Base-by-base conservation (phyloP, 768 basidiomycete species). In the Mycena filopes region DNA sequence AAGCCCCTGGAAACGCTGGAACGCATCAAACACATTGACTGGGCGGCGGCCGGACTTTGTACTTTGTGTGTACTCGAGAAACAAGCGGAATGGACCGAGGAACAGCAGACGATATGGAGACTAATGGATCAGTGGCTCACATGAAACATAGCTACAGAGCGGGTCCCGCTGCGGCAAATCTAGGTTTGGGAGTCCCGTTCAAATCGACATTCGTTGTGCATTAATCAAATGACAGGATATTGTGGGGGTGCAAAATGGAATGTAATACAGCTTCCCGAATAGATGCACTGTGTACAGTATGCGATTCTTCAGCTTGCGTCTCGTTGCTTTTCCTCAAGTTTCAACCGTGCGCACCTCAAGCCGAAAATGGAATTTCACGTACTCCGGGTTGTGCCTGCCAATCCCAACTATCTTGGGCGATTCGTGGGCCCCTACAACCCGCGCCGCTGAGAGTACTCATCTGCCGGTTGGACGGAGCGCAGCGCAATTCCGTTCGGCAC, bases 1-100 rank as follows among this genome's bases (percentile, higher is more conserved):
- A 88, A 84, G 53, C 92, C 92, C 26, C 80, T 94, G 25, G 91
- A 93, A 79, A 89, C 88, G 28, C 80, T 94, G 28, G 84, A 89
- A 72, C 76, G 76, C 50, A 82, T 92, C 50, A 89, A 86, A 73
- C 73, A 71, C 16, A 79, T 88, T 8, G 82, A 87, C 67, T 93
- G 92, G 92, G 79, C 62, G 1, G 72, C 74, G 12, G 77, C 81
- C 56, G 91, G 90, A 0, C 68, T 93, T 28, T 92, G 92, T 75
- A 68, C 69, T 8, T 79, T 81, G 4, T 93, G 92, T 71, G 79
- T 84, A 8, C 72, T 72, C 53, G 86, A 86, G 60, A 92, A 91
- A 77, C 75, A 77, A 56, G 82, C 80, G 53, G 92, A 92, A 70
- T 93, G 91, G 91, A 81, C 82, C 13, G 80, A 78, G 20, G 89